Base-by-base conservation (phyloP, 225 moss, liverwort and hornwort genomes). In the Straminergon stramineum region DNA sequence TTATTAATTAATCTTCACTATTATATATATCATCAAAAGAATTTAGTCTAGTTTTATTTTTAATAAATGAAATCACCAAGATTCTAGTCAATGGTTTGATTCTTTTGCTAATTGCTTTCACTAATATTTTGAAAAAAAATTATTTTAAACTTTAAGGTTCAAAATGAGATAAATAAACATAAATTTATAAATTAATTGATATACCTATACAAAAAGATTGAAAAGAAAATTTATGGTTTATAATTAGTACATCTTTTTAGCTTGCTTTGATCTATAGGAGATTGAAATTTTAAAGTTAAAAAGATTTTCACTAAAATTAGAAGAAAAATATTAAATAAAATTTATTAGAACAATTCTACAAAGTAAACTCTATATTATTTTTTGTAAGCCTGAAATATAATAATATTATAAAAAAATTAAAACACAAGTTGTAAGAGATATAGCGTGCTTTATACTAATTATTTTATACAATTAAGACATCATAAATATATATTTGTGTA, bases 331-430 rank as follows among this genome's bases (percentile, higher is more conserved):
- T 20, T 14, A 13, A 52, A 51, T 20, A 32, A 1, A 12, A 30
- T 48, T 19, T 31, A 1, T 5, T 34, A 52, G 1, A 0, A 52
- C 1, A 53, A 2, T 21, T 52, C 21, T 21, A 21, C 5, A 19
- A 21, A 77, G 21, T 51, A 8, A 19, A 20, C 34, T 2, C 7
- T 32, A 34, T 5, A 32, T 11, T 21, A 13, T 76, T 18, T 48
- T 30, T 11, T 48, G 3, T 17, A 48, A 45, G 9, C 10, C 0
- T 74, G 5, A 11, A 30, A 48, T 30, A 17, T 6, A 75, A 48
- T 11, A 74, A 17, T 28, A 30, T 30, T 30, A 15, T 48, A 16
- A 48, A 45, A 27, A 48, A 30, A 16, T 10, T 48, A 28, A 73
- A 30, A 31, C 31, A 7, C 11, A 75, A 17, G 8, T 0, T 48